phyloP scores from a whole-genome alignment of 2,329 filamentous ascomycete genomes.

The Microsporum ferrugineum region DNA sequence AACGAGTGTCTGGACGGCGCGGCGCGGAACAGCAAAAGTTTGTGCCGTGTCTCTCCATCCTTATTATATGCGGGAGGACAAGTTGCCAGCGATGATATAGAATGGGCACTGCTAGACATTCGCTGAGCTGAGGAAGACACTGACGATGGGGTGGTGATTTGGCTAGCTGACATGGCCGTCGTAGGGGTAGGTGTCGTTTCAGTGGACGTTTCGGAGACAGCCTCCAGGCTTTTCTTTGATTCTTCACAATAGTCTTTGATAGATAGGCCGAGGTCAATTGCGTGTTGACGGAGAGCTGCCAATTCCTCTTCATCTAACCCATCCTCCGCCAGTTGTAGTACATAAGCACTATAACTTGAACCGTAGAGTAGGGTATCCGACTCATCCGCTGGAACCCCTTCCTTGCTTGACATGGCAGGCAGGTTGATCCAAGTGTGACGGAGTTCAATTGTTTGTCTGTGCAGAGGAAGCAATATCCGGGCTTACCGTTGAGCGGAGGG shows the following conservation, averaged over 20 bases:
- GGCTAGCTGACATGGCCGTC: conserved; percentile 20
- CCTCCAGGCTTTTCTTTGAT: background rate
- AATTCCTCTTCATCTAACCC: background rate
- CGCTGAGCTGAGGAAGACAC: conserved; percentile 23
- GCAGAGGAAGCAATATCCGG: background rate
- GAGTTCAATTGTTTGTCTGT: background rate
- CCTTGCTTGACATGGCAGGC: background rate
- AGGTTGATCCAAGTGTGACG: background rate
- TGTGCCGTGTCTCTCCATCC: conserved; percentile 20
- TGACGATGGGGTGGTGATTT: conserved; percentile 23
- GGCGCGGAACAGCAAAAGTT: conserved; percentile 12
- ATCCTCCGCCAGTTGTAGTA: background rate
- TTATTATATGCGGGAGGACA: conserved; percentile 31
- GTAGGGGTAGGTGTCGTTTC: background rate
- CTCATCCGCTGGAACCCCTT: background rate
- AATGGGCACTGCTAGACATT: conserved; percentile 26
- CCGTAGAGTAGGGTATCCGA: background rate
- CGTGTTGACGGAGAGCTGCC: background rate
- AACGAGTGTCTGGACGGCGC: conserved; percentile 14
- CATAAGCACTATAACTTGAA: background rate
- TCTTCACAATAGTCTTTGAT: background rate
- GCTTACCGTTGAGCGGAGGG: background rate
- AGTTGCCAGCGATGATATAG: conserved; percentile 29
- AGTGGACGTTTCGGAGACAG: background rate
- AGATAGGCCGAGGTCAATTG: background rate